A percentile compares a stretch with the other conserved stretches of the same genome.
Conservation (phyloP, 2,329 filamentous ascomycete genomes). For the Ophiostoma piceae region DNA sequence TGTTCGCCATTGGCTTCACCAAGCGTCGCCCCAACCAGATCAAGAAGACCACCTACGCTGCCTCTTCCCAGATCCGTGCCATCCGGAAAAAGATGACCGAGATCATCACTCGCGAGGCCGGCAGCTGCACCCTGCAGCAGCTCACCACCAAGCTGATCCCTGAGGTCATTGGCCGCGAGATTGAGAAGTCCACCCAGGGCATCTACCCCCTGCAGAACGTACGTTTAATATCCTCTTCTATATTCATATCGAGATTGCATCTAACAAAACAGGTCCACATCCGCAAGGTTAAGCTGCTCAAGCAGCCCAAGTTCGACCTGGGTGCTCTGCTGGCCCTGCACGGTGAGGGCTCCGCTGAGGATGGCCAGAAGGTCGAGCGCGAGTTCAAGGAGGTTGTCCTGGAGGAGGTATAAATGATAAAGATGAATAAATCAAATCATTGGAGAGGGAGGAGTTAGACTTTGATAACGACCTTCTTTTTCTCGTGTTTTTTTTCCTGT, state of each 20-base stretch:
- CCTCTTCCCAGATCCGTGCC: slow-evolving; percentile 91
- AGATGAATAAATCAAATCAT: slow-evolving; percentile 2
- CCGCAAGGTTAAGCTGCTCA: slow-evolving; percentile 99
- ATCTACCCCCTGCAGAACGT: slow-evolving; percentile 99
- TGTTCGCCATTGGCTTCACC: slow-evolving; percentile 99
- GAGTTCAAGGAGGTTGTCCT: slow-evolving; percentile 99
- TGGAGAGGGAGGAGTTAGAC: slow-evolving; percentile 6
- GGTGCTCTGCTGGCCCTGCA: slow-evolving; percentile 93
- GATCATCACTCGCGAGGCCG: slow-evolving; percentile 95
- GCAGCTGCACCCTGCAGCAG: slow-evolving; percentile 90
- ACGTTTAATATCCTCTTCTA: slow-evolving; percentile 35
- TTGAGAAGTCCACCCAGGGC: slow-evolving; percentile 98
- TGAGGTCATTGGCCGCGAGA: slow-evolving; percentile 98
- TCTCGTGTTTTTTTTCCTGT: slow-evolving; percentile 21
- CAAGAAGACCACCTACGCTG: slow-evolving; percentile 99
- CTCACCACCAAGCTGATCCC: slow-evolving; percentile 98
- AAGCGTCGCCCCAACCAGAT: slow-evolving; percentile 99
- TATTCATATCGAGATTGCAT: slow-evolving; percentile 9
- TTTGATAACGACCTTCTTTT: slow-evolving; percentile 11
- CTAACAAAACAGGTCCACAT: slow-evolving; percentile 74
- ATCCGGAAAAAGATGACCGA: slow-evolving; percentile 99
- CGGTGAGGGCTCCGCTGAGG: slow-evolving; percentile 94
- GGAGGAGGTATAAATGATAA: slow-evolving; percentile 72
- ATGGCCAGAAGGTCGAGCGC: slow-evolving; percentile 96
- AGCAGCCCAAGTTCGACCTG: slow-evolving; percentile 98